These are phyloP conservation scores for Russula emetica DNA, from an alignment of 768 basidiomycete species.

Conservation along the genomic window DNA sequence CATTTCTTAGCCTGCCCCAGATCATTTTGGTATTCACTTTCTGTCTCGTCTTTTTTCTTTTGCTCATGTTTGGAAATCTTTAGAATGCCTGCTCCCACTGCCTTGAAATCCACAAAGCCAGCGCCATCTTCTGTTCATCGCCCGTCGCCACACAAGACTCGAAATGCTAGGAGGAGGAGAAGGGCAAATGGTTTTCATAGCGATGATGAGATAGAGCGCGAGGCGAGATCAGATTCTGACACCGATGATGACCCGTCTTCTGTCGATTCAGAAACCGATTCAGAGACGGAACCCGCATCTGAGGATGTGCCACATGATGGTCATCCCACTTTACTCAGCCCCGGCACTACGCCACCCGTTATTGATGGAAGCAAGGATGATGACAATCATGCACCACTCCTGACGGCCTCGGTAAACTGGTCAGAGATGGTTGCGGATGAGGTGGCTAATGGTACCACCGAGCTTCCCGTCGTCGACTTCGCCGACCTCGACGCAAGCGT, in stretches of 20 bases:
- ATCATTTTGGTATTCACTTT: conserved; percentile 1
- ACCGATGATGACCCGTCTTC: conserved; percentile 54
- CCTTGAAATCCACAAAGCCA: conserved; percentile 12
- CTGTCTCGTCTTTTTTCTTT: neutral
- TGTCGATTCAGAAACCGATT: conserved; percentile 56
- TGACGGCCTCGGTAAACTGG: conserved; percentile 57
- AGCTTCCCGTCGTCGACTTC: conserved; percentile 79
- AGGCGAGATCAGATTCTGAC: conserved; percentile 67
- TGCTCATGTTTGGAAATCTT: neutral
- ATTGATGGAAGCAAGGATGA: conserved; percentile 31
- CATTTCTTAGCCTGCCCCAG: neutral
- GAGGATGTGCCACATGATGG: conserved; percentile 54
- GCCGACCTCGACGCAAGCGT: conserved; percentile 45
- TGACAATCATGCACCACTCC: conserved; percentile 44
- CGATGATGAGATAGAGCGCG: conserved; percentile 75
- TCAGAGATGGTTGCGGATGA: conserved; percentile 83
- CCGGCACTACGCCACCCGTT: conserved; percentile 48
- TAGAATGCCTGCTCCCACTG: conserved; percentile 28
- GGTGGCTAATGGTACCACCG: conserved; percentile 54
- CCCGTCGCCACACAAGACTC: conserved; percentile 36
- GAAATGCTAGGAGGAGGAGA: conserved; percentile 56
- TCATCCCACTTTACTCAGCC: conserved; percentile 56
- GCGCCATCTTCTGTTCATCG: conserved; percentile 13
- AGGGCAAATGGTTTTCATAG: conserved; percentile 56
- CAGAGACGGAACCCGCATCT: conserved; percentile 65